Conservation (phyloP, 2,329 filamentous ascomycete genomes). For the Lecanicillium sp. region DNA sequence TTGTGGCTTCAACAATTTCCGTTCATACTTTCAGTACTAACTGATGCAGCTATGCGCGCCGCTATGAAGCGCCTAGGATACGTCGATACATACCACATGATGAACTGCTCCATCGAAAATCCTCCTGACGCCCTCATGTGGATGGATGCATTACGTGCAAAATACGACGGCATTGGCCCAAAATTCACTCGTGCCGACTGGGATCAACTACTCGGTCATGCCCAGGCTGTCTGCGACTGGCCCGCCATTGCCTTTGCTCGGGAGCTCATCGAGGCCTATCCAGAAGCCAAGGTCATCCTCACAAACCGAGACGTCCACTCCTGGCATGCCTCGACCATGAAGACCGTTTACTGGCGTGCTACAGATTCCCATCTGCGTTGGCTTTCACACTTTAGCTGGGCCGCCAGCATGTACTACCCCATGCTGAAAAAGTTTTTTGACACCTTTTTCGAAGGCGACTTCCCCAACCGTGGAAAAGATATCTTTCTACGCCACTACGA, state of each 20-base stretch:
- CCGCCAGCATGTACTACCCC: conserved; percentile 58
- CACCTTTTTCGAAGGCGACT: conserved; percentile 60
- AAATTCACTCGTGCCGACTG: conserved; percentile 57
- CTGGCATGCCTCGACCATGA: conserved; percentile 54
- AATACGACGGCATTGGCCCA: conserved; percentile 25
- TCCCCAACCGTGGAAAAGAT: conserved; percentile 55
- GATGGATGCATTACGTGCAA: conserved; percentile 57
- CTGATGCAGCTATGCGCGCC: conserved; percentile 45
- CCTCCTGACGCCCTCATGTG: conserved; percentile 54
- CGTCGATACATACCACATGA: conserved; percentile 65
- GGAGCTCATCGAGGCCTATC: conserved; percentile 63
- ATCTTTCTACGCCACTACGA: conserved; percentile 40
- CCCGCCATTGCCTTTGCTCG: conserved; percentile 59
- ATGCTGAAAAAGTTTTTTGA: conserved; percentile 65
- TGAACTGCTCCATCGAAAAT: conserved; percentile 58
- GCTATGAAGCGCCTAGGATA: conserved; percentile 60
- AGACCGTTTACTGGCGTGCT: conserved; percentile 59
- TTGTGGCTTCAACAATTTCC: not conserved
- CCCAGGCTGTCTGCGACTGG: conserved; percentile 62
- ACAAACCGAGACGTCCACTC: conserved; percentile 58
- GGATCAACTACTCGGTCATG: conserved; percentile 59
- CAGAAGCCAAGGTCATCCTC: conserved; percentile 63
- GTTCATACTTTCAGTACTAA: conserved; percentile 1
- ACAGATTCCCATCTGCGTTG: conserved; percentile 48
- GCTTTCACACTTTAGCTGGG: conserved; percentile 44